Evolutionary conservation across 495 filamentous ascomycete species (phyloP), one percentile per base, ranked within the genome.

Genomic region (Cercophora scortea): DNA sequence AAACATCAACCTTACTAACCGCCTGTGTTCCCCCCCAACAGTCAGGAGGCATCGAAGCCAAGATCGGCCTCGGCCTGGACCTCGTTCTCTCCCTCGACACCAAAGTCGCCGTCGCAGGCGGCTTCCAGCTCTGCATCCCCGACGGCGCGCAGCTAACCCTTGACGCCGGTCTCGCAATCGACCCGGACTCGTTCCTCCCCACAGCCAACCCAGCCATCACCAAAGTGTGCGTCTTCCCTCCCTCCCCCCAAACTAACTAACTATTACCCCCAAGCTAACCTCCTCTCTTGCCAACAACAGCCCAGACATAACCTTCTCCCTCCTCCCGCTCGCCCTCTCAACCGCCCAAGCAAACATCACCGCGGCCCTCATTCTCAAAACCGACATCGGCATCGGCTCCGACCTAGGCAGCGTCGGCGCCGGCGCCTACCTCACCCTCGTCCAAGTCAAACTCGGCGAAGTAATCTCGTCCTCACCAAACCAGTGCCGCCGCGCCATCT

Each of bases 51-150:
- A 66, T 66, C 53, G 48, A 55, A 49, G 56, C 64, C 33, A 65
- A 61, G n/a, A 40, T 67, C 41, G 54, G 55, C 11, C 64, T 69
- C 41, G 39, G 45, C 36, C 51, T 66, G 0, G 60, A 65, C 50
- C 58, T 69, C 9, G 58, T 69, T 1, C 6, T 67, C 2, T 45
- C 50, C n/a, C 39, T 69, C 39, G 47, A 42, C 1, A 56, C 51
- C 41, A 52, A 57, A 40, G 47, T 66, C 41, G 42, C 56, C 8
- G 36, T 60, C 2, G 42, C 61, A 6, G 62, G 58, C 9, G 66
- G 64, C 0, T 69, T 69, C 57, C 54, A 69, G 34, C 55, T 67
- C 3, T 49, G 56, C 19, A 67, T 69, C 42, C 63, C 66, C 2
- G 58, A 66, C 42, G 58, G 55, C 15, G 58, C 66, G 8, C 17